phyloP scores from a whole-genome alignment of 345 rosid genomes.

The Eucalyptus virginea region DNA sequence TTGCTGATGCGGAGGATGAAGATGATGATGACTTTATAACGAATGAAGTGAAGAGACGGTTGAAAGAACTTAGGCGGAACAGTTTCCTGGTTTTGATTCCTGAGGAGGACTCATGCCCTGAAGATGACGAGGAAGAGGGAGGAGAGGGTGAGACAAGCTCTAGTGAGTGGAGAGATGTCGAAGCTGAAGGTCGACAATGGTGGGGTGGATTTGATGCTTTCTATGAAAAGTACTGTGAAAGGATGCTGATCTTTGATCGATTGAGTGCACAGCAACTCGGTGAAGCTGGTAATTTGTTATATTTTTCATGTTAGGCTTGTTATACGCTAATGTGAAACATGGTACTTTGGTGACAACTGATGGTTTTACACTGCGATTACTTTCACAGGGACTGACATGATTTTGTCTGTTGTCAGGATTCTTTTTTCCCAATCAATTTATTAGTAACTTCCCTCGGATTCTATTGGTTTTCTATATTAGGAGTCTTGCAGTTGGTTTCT shows the following conservation, averaged over 20 bases:
- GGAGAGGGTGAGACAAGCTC: conserved; percentile 54
- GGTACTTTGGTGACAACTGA: background rate
- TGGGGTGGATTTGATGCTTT: conserved; percentile 95
- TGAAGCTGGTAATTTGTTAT: conserved; percentile 29
- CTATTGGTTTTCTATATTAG: background rate
- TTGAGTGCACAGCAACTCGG: conserved; percentile 55
- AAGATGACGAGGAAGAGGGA: conserved; percentile 56
- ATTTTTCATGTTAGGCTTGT: background rate
- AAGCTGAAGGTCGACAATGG: conserved; percentile 85
- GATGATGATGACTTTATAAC: conserved; percentile 95
- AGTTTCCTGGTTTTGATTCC: conserved; percentile 95
- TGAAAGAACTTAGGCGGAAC: conserved; percentile 81
- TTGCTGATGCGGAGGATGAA: conserved; percentile 59
- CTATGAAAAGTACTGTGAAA: conserved; percentile 76
- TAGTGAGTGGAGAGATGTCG: conserved; percentile 81
- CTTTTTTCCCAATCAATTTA: background rate
- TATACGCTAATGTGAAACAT: background rate
- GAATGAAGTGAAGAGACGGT: conserved; percentile 86
- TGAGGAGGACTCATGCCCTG: conserved; percentile 68
- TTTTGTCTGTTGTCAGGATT: background rate
- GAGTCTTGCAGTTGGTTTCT: background rate
- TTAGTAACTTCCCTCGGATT: background rate
- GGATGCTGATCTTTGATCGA: conserved; percentile 81
- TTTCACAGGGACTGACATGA: background rate
- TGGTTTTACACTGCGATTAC: background rate